Base-by-base conservation (phyloP, 1,284 basidiomycete genomes). In the Ceratobasidium sp. region DNA sequence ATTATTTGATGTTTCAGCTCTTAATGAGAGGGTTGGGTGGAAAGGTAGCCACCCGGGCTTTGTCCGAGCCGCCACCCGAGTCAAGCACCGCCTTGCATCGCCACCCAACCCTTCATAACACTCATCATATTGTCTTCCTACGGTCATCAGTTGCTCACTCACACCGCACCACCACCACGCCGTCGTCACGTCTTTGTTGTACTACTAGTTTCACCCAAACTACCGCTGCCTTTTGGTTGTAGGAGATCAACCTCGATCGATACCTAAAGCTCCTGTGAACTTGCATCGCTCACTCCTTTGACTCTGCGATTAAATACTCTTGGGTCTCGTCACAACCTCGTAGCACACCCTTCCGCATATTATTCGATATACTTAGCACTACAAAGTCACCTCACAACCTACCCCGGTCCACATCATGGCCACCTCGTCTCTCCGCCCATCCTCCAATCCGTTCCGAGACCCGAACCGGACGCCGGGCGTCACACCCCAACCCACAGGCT, bases 371-470 rank as follows among this genome's bases (percentile, higher is more conserved):
- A 27, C 2, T 27, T 56, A 0, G 19, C 1, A 31, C 4, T 9
- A 56, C 24, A 29, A 31, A 4, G 39, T 37, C 31, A 58, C 34
- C 37, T 58, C 13, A 31, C 27, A 29, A 58, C 24, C n/a, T 31
- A 58, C 56, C 22, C 56, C 8, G 9, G n/a, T 31, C 14, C 11
- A n/a, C 56, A 49, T 2, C 37, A 53, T 68, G 49, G 51, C 51
- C 11, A 56, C 65, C 9, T 39, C 69, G 1, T 63, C 69, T 19
- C 58, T 62, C 8, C 69, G 53, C 39, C 69, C 69, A 27, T 62
- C 69, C 22, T 62, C 69, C 46, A 73, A 73, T 39, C 69, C 69
- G 22, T 73, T 73, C 24, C 69, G 69, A 49, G 69, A 73, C 39
- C 69, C 69, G 14, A 73, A 73, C 34, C 49, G 69, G 31, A 37